Evolutionary conservation across 257 asterid genomes (phyloP).

Genomic region (Jacaranda copaia): DNA sequence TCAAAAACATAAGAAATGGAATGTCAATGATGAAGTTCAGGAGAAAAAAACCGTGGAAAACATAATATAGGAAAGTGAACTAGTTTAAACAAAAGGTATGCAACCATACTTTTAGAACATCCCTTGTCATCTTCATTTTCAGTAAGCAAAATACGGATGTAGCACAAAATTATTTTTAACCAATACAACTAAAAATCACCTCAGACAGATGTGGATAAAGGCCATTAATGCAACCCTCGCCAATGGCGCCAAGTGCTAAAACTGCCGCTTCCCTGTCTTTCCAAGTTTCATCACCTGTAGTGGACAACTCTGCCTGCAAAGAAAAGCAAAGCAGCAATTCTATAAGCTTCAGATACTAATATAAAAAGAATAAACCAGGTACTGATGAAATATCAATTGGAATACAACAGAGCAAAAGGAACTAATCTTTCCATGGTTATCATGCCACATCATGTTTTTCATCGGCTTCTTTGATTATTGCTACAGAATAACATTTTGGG

Average conservation of each 20-base stretch:
- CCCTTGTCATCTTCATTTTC: neutral
- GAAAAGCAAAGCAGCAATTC: constrained; percentile 15
- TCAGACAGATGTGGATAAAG: constrained; percentile 89
- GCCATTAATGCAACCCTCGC: constrained; percentile 98
- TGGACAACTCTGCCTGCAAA: constrained; percentile 76
- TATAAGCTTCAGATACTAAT: constrained; percentile 13
- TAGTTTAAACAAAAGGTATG: neutral
- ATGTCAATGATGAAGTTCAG: neutral
- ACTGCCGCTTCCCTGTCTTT: constrained; percentile 99
- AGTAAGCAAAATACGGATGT: neutral
- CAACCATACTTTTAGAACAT: constrained; percentile 1
- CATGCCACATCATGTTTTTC: constrained; percentile 23
- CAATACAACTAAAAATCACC: constrained; percentile 46
- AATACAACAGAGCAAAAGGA: neutral
- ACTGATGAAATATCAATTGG: constrained; percentile 1
- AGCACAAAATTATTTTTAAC: neutral
- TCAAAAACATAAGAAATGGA: neutral
- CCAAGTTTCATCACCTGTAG: constrained; percentile 86
- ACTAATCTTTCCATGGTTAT: constrained; percentile 15
- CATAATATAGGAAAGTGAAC: neutral
- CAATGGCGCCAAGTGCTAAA: constrained; percentile 94
- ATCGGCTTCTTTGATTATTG: constrained; percentile 23
- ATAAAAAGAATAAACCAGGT: constrained; percentile 4
- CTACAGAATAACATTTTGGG: neutral
- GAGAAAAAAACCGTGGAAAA: neutral